Base-by-base conservation (phyloP, 2,329 filamentous ascomycete species). In the Bisporella sp. region DNA sequence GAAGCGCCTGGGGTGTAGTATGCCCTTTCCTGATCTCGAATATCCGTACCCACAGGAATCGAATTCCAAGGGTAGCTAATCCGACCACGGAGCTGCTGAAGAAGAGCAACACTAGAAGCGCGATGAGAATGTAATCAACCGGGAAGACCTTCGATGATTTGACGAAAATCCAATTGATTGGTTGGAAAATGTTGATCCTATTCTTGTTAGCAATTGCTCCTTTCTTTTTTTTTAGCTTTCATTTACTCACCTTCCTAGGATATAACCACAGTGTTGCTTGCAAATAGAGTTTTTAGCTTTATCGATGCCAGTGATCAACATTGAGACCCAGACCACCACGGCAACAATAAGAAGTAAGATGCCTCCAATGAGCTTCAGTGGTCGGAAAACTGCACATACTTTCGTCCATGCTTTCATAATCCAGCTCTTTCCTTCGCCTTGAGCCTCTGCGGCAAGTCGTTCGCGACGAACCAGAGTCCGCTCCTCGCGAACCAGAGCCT, bases 261-360 rank as follows among this genome's bases (percentile, higher is more conserved):
- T 87, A 69, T 96, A 99, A 55, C 93, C 93, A 66, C 93, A 99
- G 60, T 82, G 84, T 52, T 83, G 75, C 67, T 93, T 92, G 78
- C 93, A 99, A 55, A 95, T 73, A 4, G 91, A 96, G 72, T 97
- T 96, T 68, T 87, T 91, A 35, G 90, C 89, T 73, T 97, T 97
- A 78, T 99, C 93, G 63, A 97, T 90, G 58, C 84, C 87, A 0
- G 92, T 97, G 65, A 97, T 87, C 59, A 97, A 78, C 89, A 99
- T 97, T 9, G 89, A 95, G 6, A 85, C 78, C 78, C 89, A 95
- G 58, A 95, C 78, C 41, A 95, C 59, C 11, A 96, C 69, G 0
- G 88, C 77, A 28, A 96, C 66, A 1, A 89, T 58, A 32, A 96
- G 76, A 3, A 97, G 72, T 0, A 95, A 59, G 45, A 96, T 73